Conservation (phyloP, 176 grass and related monocot species). For the Poa annua region DNA sequence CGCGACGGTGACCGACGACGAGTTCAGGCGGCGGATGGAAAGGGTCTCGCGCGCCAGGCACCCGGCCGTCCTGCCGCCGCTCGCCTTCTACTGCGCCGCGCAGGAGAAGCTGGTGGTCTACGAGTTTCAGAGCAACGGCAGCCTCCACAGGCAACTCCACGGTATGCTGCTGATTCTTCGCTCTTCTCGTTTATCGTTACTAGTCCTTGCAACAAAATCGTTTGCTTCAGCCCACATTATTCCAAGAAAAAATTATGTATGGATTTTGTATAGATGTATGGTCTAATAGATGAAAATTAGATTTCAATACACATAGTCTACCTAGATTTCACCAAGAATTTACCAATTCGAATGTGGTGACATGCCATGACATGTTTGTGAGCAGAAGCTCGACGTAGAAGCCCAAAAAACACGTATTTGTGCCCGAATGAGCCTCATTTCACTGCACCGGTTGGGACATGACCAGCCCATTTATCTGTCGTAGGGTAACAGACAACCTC, state of each 20-base stretch:
- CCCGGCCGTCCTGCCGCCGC: slow-evolving; percentile 53
- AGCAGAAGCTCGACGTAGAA: too few relatives aligned
- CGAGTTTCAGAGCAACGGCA: slow-evolving; percentile 62
- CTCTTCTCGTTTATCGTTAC: background rate
- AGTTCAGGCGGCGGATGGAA: slow-evolving; percentile 63
- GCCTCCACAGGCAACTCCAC: slow-evolving; percentile 59
- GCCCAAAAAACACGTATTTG: background rate
- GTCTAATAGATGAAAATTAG: background rate
- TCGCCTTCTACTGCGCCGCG: slow-evolving; percentile 67
- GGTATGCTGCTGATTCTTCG: slow-evolving; percentile 24
- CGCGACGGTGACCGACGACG: slow-evolving; percentile 30
- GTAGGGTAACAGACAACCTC: background rate
- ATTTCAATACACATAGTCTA: background rate
- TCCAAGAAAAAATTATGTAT: background rate
- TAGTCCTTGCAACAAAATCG: background rate
- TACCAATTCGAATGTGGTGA: background rate
- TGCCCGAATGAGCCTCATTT: background rate
- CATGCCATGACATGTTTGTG: background rate
- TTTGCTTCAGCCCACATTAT: background rate
- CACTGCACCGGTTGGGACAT: background rate
- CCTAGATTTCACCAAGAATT: background rate
- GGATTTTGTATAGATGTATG: background rate
- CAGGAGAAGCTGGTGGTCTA: slow-evolving; percentile 83
- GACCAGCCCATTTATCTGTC: background rate
- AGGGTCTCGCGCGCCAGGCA: slow-evolving; percentile 47